Evolutionary conservation across 2,329 filamentous ascomycete species (phyloP), one percentile per base, ranked within the genome.

Genomic region (Arthrobotrys entomopaga): DNA sequence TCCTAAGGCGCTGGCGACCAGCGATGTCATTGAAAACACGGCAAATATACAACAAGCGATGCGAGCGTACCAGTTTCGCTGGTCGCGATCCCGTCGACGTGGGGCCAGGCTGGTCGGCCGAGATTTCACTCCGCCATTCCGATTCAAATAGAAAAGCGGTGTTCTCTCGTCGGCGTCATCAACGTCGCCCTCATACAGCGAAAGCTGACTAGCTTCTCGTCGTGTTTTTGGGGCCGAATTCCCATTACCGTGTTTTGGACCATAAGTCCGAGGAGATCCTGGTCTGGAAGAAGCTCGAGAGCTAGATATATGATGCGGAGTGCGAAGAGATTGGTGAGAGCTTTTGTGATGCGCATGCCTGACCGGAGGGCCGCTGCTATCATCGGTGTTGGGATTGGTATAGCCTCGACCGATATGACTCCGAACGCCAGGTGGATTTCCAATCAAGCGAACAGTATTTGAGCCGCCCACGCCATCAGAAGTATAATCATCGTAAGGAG

Each of bases 11-110:
- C 91, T 92, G n/a, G 92, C 89, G 54, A 96, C 87, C 48, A 97
- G 87, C 15, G 97, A 84, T 42, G 95, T 82, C 20, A 97, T 83
- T 83, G 97, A 88, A 76, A 96, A 85, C 1, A 90, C 88, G n/a
- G 97, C 86, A 11, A 97, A 87, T 10, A 96, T 84, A 80, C 93
- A 98, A 65, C 92, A 91, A n/a, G 92, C 92, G 78, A 93, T 92
- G 38, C 91, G 88, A 84, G 81, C 90, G 80, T 83, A 91, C 78
- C 91, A 85, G 22, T 87, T 87, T 56, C 85, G 84, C 61, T 87
- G 85, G 79, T 91, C 89, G 64, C 91, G 87, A 79, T 96, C 92
- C 57, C 92, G 85, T 77, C 91, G 89, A 52, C 90, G 87, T 83
- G 6, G 85, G 84, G 49, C 87, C 84, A 74, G 8, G 34, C 70